Evolutionary conservation across 2,329 filamentous ascomycete species (phyloP).

Genomic region (Cercospora sp.): DNA sequence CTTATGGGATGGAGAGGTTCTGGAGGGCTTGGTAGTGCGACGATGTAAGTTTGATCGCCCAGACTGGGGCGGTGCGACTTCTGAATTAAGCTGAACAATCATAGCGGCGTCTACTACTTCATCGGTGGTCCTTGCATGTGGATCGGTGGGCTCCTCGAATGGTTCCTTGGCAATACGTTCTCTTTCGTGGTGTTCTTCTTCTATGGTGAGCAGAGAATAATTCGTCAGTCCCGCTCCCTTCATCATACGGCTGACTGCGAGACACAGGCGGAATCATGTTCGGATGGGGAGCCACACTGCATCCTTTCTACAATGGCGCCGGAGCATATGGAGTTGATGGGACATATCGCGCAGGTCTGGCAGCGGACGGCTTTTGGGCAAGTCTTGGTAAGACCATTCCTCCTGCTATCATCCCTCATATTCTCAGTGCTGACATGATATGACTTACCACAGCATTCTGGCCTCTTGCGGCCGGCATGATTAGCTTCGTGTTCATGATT

Average conservation of each 20-base stretch:
- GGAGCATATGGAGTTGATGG: conserved; percentile 17
- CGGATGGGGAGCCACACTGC: conserved; percentile 21
- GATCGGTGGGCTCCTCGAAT: conserved; percentile 37
- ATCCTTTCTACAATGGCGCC: conserved; percentile 21
- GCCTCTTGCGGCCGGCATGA: conserved; percentile 15
- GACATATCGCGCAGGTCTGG: conserved; percentile 10
- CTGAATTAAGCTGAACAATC: not conserved
- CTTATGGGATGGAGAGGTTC: conserved; percentile 29
- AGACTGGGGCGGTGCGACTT: not conserved
- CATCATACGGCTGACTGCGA: not conserved
- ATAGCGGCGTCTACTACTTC: conserved; percentile 36
- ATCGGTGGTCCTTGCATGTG: conserved; percentile 39
- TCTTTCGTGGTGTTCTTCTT: conserved; percentile 30
- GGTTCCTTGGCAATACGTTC: conserved; percentile 39
- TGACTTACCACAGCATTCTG: conserved; percentile 7
- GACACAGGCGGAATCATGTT: conserved; percentile 16
- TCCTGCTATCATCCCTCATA: not conserved
- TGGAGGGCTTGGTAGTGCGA: conserved; percentile 26
- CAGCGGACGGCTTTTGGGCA: conserved; percentile 12
- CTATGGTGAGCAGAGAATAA: conserved; percentile 18
- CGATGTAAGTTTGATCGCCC: conserved; percentile 20
- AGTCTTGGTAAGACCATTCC: conserved; percentile 10
- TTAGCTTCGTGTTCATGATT: conserved; percentile 21
- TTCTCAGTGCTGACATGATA: not conserved
- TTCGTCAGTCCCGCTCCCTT: no score